Percentiles rank a stretch among this genome's conserved stretches.
Conservation (phyloP, 2,329 filamentous ascomycete genomes). For the Sclerotinia spermophila region DNA sequence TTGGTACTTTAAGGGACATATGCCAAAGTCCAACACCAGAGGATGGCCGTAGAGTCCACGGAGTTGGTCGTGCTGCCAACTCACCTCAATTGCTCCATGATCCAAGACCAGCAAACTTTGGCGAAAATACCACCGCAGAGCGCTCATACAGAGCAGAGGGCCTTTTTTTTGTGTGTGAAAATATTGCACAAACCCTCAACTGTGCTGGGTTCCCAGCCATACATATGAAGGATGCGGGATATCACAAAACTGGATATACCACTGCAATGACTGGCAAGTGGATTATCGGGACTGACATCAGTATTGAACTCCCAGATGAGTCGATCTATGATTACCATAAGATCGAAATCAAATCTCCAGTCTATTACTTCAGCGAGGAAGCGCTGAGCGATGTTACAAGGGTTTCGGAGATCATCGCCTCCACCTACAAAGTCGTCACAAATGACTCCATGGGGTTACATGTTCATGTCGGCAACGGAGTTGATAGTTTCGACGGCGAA, state of each 20-base stretch:
- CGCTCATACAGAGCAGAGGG: neutral
- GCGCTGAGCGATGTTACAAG: neutral
- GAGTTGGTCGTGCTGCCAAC: neutral
- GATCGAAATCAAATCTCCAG: conserved; percentile 13
- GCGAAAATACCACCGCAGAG: neutral
- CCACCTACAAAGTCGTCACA: conserved; percentile 24
- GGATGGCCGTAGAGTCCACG: neutral
- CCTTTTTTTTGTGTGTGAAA: neutral
- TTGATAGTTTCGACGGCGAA: conserved; percentile 26
- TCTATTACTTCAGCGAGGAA: conserved; percentile 7
- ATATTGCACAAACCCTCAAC: neutral
- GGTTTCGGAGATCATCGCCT: conserved; percentile 17
- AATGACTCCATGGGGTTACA: conserved; percentile 34
- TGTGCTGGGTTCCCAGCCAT: neutral
- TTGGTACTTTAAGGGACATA: conserved; percentile 4
- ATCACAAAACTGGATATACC: neutral
- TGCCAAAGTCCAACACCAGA: neutral
- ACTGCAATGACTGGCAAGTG: neutral
- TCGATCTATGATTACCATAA: neutral
- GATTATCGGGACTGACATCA: conserved; percentile 6
- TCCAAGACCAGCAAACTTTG: neutral
- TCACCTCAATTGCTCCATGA: neutral
- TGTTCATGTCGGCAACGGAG: conserved; percentile 37
- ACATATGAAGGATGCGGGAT: neutral
- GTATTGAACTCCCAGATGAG: neutral